These are phyloP conservation scores for Yamadazyma aaseri DNA, from an alignment of 1,139 yeast genomes.

Conservation along the genomic window DNA sequence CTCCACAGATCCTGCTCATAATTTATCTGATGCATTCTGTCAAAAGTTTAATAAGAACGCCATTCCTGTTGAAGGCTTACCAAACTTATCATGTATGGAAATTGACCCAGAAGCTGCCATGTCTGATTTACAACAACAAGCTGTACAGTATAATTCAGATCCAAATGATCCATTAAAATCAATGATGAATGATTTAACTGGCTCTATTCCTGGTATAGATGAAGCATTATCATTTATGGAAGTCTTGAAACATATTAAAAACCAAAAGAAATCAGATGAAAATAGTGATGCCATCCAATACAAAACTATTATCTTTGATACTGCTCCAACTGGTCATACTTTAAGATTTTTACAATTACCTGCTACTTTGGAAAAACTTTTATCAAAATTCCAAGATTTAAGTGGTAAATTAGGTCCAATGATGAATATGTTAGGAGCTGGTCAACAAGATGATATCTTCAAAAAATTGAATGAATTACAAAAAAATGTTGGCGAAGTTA, in stretches of 20 bases:
- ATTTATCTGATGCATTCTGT: conserved; percentile 94
- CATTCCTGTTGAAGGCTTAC: conserved; percentile 83
- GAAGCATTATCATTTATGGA: conserved; percentile 98
- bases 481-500: conserved; percentile 80
- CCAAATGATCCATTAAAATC: conserved; percentile 61
- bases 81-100: conserved; percentile 94
- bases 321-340: conserved; percentile 99
- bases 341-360: conserved; percentile 92
- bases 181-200: conserved; percentile 89
- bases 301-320: conserved; percentile 91
- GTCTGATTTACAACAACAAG: conserved; percentile 78
- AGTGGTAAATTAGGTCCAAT: conserved; percentile 89
- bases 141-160: conserved; percentile 53
- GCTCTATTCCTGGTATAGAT: conserved; percentile 95
- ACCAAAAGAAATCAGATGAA: conserved; percentile 47
- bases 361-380: conserved; percentile 80
- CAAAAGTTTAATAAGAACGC: conserved; percentile 98
- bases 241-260: conserved; percentile 92
- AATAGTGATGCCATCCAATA: conserved; percentile 41
- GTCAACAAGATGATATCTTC: conserved; percentile 75
- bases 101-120: conserved; percentile 94
- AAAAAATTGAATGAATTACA: conserved; percentile 82
- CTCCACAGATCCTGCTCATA: conserved; percentile 98
- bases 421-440: conserved; percentile 69
- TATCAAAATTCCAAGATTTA: conserved; percentile 82